Conservation (phyloP, 2,329 filamentous ascomycete species). For the Incumbomyces lentus region DNA sequence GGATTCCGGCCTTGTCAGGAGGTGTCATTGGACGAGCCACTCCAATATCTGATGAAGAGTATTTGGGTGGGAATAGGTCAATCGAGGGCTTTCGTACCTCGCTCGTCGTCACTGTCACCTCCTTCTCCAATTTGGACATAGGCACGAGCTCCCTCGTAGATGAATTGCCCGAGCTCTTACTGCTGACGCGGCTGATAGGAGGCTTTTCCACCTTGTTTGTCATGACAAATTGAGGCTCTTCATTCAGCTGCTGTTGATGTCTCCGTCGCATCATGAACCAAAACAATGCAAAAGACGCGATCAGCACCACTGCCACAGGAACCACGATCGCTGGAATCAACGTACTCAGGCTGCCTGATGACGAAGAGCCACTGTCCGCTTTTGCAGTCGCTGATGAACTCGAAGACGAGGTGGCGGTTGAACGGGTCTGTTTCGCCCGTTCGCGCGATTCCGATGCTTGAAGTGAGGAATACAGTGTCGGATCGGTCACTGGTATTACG, state of each 20-base stretch:
- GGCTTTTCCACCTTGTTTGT: slow-evolving; percentile 18
- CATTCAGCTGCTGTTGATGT: slow-evolving; percentile 14
- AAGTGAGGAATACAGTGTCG: slow-evolving; percentile 16
- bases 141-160: slow-evolving; percentile 4
- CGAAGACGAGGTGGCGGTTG: slow-evolving; percentile 19
- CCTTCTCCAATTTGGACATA: slow-evolving; percentile 4
- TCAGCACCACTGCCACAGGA: slow-evolving; percentile 15
- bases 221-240: slow-evolving; percentile 20
- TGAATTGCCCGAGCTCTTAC: slow-evolving; percentile 14
- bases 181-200: slow-evolving; percentile 17
- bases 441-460: slow-evolving; percentile 10
- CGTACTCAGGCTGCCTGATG: slow-evolving; percentile 19
- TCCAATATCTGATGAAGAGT: slow-evolving; percentile 15
- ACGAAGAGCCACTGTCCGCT: slow-evolving; percentile 29
- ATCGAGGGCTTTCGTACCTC: slow-evolving; percentile 9
- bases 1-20: slow-evolving; percentile 6
- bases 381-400: slow-evolving; percentile 31
- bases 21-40: slow-evolving; percentile 14
- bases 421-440: background rate
- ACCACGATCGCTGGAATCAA: slow-evolving; percentile 20
- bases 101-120: slow-evolving; percentile 7
- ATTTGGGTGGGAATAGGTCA: slow-evolving; percentile 13
- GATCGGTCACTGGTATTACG: slow-evolving; percentile 14
- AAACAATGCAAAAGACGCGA: slow-evolving; percentile 17
- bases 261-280: slow-evolving; percentile 20